Percentiles rank a stretch among this genome's conserved stretches.
These are phyloP conservation scores for Reticulascus tulasneorum DNA, from an alignment of 2,329 filamentous ascomycete genomes.

Conservation along the genomic window DNA sequence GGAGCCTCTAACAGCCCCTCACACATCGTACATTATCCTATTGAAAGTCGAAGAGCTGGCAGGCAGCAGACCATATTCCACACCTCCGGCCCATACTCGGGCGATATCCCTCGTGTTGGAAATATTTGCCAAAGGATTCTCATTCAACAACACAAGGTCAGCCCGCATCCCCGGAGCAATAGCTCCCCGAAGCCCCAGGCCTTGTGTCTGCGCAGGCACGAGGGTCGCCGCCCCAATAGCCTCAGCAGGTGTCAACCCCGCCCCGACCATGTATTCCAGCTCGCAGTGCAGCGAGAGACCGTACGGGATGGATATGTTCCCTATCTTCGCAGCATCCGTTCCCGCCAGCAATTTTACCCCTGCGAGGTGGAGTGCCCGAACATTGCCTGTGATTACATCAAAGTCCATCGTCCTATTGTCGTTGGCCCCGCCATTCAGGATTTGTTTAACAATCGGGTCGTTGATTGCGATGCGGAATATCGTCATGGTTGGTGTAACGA, in stretches of 20 bases:
- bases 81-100: neutral
- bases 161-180: conserved; percentile 1
- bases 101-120: neutral
- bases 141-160: conserved; percentile 1
- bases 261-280: neutral
- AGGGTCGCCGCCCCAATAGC: neutral
- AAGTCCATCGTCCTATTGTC: too few species aligned
- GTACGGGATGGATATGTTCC: neutral
- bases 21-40: too few species aligned
- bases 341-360: neutral
- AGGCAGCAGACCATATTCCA: too few species aligned
- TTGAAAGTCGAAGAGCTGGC: too few species aligned
- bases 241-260: conserved; percentile 1
- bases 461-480: neutral
- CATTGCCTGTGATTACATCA: too few species aligned
- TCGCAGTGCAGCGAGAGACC: neutral
- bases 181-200: neutral
- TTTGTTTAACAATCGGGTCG: neutral
- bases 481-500: too few species aligned
- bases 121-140: neutral
- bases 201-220: neutral
- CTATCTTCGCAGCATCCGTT: neutral
- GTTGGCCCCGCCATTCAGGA: neutral
- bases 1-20: too few species aligned
- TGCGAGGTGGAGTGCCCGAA: too few species aligned